Base-by-base conservation (phyloP, 306 rosid genomes). In the Inga laurina region DNA sequence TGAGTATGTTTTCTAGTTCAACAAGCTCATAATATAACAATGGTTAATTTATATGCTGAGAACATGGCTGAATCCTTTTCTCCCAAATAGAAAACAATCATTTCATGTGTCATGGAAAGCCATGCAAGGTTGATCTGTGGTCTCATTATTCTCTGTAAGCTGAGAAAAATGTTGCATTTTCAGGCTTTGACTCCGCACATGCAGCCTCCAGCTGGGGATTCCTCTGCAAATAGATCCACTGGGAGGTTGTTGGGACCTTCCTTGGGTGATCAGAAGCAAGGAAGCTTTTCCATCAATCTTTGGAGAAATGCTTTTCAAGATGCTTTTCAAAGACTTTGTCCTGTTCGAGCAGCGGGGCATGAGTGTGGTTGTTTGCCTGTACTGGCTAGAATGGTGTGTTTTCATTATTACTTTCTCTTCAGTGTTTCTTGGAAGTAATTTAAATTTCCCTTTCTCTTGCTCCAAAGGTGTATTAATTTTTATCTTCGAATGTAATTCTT, bases 341-440 rank as follows among this genome's bases (percentile, higher is more conserved):
- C 99, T n/a, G 89, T 96, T 85, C 92, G 93, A 76, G 98, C 98
- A 35, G 96, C 94, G 70, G 98, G 97, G n/a, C 99, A 96, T 30
- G 92, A 88, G 85, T 96, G 99, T 89, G 99, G 99, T 82, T 96
- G 98, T 86, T 88, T 96, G 87, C 97, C 98, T 45, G 92, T 94
- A 49, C 80, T 96, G 87, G 85, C 94, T 49, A 92, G 93, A 92
- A 89, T 89, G 97, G 99, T 96, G 81, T 56, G 87, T 62, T 77
- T 46, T 74, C 78, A 15, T 19, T 44, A n/a, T 24, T 62, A 22
- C 4, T 52, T 56, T 22, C 48, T 62, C 77, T 49, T 83, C 73
- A 77, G 39, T 80, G 64, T 78, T 72, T 75, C 72, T 61, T 13
- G 15, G 45, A 76, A 66, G 72, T 74, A 43, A 62, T 72, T 77